Evolutionary conservation across 2,329 filamentous ascomycete species (phyloP).

Genomic region (Septoria linicola): DNA sequence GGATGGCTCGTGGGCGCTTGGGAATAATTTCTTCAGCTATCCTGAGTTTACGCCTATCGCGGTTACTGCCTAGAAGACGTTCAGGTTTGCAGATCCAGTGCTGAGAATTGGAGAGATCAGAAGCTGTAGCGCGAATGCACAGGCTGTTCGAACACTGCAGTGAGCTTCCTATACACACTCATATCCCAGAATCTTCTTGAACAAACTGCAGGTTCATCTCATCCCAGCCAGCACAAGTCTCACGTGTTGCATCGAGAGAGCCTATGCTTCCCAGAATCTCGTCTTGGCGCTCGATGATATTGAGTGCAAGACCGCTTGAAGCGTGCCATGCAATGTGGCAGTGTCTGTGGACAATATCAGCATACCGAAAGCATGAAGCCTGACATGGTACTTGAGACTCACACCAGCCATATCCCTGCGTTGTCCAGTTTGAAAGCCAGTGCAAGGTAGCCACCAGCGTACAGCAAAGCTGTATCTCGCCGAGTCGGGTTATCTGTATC

Average conservation of each 20-base stretch:
- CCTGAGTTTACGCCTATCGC: too few relatives aligned
- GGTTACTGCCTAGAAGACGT: too few relatives aligned
- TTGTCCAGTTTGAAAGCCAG: slow-evolving; percentile 54
- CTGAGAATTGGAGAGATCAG: too few relatives aligned
- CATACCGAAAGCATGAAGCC: too few relatives aligned
- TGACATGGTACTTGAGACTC: slow-evolving; percentile 2
- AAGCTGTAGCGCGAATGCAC: too few relatives aligned
- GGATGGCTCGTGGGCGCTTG: too few relatives aligned
- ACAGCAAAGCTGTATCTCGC: slow-evolving; percentile 50
- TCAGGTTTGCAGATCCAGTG: too few relatives aligned
- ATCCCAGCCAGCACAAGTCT: slow-evolving; percentile 20
- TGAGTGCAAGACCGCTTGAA: slow-evolving; percentile 28
- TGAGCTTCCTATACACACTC: too few relatives aligned
- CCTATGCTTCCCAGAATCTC: slow-evolving; percentile 24
- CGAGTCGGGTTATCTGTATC: slow-evolving; percentile 46
- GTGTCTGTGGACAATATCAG: too few relatives aligned
- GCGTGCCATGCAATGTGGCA: slow-evolving; percentile 33
- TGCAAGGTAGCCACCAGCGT: slow-evolving; percentile 47
- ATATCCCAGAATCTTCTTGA: slow-evolving; percentile 24
- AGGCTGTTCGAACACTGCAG: too few relatives aligned
- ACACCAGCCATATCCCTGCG: slow-evolving; percentile 51
- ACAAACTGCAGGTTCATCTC: slow-evolving; percentile 18
- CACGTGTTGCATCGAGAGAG: slow-evolving; percentile 10
- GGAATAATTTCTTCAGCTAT: too few relatives aligned
- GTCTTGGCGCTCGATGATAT: slow-evolving; percentile 29